Evolutionary conservation across 345 rosid genomes (phyloP).

Genomic region (Reutealis trisperma): DNA sequence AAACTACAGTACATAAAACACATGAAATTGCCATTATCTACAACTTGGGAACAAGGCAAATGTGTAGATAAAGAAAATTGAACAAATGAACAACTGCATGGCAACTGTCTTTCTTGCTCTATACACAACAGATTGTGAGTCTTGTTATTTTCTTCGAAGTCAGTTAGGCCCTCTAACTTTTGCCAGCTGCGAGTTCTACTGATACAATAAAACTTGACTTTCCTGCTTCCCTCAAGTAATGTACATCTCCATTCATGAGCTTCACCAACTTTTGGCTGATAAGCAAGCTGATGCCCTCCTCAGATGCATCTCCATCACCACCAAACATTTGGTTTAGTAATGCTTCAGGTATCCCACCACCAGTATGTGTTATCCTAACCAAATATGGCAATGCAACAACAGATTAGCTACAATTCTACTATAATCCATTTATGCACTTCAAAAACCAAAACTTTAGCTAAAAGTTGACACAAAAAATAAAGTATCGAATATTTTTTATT

Average conservation of each 20-base stretch:
- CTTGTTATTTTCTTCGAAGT: conserved; percentile 8
- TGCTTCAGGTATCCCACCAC: conserved; percentile 66
- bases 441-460: too few species aligned
- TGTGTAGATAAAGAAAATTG: background rate
- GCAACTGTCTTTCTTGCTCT: conserved; percentile 1
- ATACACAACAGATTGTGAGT: background rate
- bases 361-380: conserved; percentile 63
- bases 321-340: conserved; percentile 79
- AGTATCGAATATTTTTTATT: too few species aligned
- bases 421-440: background rate
- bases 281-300: conserved; percentile 72
- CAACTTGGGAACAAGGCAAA: background rate
- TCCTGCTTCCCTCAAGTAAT: conserved; percentile 81
- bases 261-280: conserved; percentile 75
- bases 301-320: conserved; percentile 57
- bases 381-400: background rate
- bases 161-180: conserved; percentile 15
- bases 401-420: background rate
- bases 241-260: conserved; percentile 90
- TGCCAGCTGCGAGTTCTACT: conserved; percentile 72
- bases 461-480: background rate
- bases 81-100: background rate
- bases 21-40: background rate
- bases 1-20: background rate
- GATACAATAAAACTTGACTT: conserved; percentile 64